A percentile compares a stretch with the other conserved stretches of the same genome.
Conservation (phyloP, 2,329 filamentous ascomycete species). For the Aspergillus viridinutans region DNA sequence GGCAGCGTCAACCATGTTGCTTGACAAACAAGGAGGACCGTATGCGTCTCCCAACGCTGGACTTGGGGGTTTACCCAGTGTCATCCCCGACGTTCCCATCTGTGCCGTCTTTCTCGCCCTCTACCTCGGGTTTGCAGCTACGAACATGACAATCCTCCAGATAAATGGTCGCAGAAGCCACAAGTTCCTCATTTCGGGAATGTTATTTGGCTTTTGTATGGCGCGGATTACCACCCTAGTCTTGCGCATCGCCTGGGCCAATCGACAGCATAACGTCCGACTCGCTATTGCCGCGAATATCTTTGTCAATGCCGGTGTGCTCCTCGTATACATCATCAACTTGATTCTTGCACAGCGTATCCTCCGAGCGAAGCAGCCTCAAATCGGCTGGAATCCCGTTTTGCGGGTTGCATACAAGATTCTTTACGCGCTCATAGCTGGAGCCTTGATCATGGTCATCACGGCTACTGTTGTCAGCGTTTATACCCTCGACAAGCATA, state of each 20-base stretch:
- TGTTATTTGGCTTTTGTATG: conserved; percentile 49
- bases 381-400: conserved; percentile 62
- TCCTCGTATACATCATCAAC: conserved; percentile 75
- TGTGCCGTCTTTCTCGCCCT: conserved; percentile 57
- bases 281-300: conserved; percentile 59
- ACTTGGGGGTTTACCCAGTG: conserved; percentile 49
- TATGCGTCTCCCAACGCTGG: conserved; percentile 29
- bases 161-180: conserved; percentile 40
- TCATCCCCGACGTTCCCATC: conserved; percentile 60
- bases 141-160: conserved; percentile 45
- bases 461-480: conserved; percentile 59
- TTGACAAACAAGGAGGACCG: conserved; percentile 18
- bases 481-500: conserved; percentile 58
- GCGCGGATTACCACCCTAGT: conserved; percentile 44
- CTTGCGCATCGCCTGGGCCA: conserved; percentile 56
- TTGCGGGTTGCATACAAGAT: conserved; percentile 53
- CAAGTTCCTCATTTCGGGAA: conserved; percentile 48
- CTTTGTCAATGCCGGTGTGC: conserved; percentile 68
- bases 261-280: conserved; percentile 37
- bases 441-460: conserved; percentile 64
- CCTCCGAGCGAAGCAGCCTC: conserved; percentile 67
- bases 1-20: neutral
- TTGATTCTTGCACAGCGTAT: conserved; percentile 72
- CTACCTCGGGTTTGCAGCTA: conserved; percentile 40
- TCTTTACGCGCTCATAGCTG: conserved; percentile 55